Percentiles rank a stretch among this genome's conserved stretches.
Conservation (phyloP, 2,329 filamentous ascomycete species). For the Aureobasidium sp. region DNA sequence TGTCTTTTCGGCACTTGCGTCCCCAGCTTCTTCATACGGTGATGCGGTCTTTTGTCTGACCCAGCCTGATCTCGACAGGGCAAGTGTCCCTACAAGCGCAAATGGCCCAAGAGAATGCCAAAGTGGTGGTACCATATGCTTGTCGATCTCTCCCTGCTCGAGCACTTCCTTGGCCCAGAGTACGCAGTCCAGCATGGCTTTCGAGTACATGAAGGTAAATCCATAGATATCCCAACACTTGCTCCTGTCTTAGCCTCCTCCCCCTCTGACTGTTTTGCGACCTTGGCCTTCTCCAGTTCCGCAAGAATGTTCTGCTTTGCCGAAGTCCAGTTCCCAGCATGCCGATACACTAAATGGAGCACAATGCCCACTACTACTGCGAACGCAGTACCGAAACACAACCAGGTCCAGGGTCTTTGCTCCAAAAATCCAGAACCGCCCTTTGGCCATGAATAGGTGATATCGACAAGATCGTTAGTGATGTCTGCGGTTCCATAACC, state of each 20-base stretch:
- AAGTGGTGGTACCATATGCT: background rate
- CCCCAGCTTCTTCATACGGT: background rate
- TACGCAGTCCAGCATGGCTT: background rate
- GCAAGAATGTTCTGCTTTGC: background rate
- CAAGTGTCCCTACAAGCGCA: background rate
- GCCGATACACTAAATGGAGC: background rate
- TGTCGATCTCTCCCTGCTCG: background rate
- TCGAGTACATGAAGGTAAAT: background rate
- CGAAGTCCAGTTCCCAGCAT: background rate
- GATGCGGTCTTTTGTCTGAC: background rate
- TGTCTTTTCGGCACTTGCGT: background rate
- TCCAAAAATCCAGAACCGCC: no score
- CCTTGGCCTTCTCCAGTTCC: background rate
- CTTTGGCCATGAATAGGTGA: background rate
- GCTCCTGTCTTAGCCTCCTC: background rate
- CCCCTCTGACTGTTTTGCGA: background rate
- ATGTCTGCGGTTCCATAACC: background rate
- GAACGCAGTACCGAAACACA: background rate
- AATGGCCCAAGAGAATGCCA: background rate
- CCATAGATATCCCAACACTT: background rate
- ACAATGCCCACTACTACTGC: background rate
- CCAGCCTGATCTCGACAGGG: background rate
- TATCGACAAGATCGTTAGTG: background rate
- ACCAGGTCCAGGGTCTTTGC: background rate
- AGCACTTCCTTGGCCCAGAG: background rate